Evolutionary conservation across 148 eudicot genomes (phyloP), one percentile per base, ranked within the genome.

Genomic region (Dysphania ambrosioides): DNA sequence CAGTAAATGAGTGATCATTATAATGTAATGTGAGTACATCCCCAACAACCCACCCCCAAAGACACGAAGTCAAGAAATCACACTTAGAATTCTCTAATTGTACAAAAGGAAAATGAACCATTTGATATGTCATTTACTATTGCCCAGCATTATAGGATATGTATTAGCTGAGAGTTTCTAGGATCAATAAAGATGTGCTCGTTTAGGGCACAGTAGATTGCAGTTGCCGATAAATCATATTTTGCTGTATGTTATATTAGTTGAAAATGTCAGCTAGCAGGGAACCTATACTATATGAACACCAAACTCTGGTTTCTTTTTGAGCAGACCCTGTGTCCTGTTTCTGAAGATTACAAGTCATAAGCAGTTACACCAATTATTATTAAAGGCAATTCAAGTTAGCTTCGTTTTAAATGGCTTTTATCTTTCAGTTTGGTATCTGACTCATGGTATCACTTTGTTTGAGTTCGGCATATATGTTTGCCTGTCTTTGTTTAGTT

Each of bases 101-200:
- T 38, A 73, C 49, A 68, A 21, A 67, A 36, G 27, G 5, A 32
- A 61, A 27, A 51, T 29, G 70, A 60, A 66, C 27, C 19, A 27
- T 67, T 66, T 58, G 47, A 66, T 27, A 60, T 12, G 27, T 30
- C 41, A 35, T 31, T 32, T 5, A 63, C n/a, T 63, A 65, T 36
- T 36, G 47, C 30, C 70, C 42, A n/a, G 15, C 30, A 38, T 40
- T 38, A n/a, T n/a, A n/a, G 70, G 51, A 66, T 38, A 23, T 66
- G 70, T 66, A 66, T 36, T n/a, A n/a, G n/a, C n/a, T n/a, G n/a
- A n/a, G n/a, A n/a, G n/a, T n/a, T n/a, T 38, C 13, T 38, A 19
- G 36, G n/a, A 40, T 60, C 36, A 42, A 61, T 27, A 56, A 72
- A 55, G n/a, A 65, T 74, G 71, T 34, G 49, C 49, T 38, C 60